Evolutionary conservation across 2,329 filamentous ascomycete species (phyloP).

Genomic region (Pseudogymnoascus sp.): DNA sequence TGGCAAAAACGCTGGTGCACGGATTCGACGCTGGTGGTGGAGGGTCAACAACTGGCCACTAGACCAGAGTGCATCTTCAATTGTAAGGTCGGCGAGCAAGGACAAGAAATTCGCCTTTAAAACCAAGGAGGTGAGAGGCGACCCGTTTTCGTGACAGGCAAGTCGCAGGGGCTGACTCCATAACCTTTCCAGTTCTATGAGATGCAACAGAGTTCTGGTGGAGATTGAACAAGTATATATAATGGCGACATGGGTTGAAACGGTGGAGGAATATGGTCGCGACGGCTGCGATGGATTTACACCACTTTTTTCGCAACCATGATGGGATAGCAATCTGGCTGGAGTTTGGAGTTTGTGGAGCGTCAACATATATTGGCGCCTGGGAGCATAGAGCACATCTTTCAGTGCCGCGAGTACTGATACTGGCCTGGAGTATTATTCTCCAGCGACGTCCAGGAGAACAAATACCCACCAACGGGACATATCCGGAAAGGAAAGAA

Average conservation of each 20-base stretch:
- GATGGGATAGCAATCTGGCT: background rate
- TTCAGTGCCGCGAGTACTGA: background rate
- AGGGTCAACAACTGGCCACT: constrained; percentile 77
- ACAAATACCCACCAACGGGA: constrained; percentile 2
- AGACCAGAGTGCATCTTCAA: background rate
- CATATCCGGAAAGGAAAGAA: background rate
- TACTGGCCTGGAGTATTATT: background rate
- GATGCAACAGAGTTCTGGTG: constrained; percentile 8
- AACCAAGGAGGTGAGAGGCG: constrained; percentile 13
- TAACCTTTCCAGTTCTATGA: constrained; percentile 6
- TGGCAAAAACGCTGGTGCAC: constrained; percentile 70
- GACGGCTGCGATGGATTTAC: background rate
- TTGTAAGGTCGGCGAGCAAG: background rate
- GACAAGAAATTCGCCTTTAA: constrained; percentile 6
- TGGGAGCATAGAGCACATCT: background rate
- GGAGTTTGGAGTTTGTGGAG: constrained; percentile 2
- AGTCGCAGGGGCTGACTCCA: constrained; percentile 3
- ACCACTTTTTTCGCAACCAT: background rate
- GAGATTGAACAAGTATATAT: background rate
- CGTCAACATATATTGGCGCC: background rate
- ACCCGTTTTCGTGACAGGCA: background rate
- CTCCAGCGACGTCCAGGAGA: background rate
- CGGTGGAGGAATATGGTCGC: background rate
- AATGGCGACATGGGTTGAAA: background rate
- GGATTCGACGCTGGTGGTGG: constrained; percentile 88